Conservation (phyloP, 768 basidiomycete genomes). For the Lactifluus volemus region DNA sequence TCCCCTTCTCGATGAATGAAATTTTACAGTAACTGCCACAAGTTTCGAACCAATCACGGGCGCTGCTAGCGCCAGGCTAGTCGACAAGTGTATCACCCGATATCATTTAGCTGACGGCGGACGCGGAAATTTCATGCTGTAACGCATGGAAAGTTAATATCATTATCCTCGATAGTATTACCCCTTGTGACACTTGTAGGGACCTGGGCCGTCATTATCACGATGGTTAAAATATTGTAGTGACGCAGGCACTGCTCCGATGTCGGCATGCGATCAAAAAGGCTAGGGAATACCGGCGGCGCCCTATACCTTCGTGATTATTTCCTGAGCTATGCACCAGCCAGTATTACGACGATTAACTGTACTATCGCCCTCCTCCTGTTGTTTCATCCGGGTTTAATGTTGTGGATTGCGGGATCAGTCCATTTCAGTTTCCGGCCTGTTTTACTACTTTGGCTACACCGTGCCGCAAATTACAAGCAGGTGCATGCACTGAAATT, state of each 20-base stretch:
- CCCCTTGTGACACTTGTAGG: neutral
- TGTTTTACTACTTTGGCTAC: too few relatives aligned
- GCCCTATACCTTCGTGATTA: neutral
- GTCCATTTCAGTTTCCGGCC: too few relatives aligned
- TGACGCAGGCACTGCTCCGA: neutral
- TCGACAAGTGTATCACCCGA: neutral
- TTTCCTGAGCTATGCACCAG: neutral
- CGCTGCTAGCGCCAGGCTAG: neutral
- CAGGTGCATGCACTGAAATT: too few relatives aligned
- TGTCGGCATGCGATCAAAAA: neutral
- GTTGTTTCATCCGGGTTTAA: too few relatives aligned
- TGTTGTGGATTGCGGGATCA: too few relatives aligned
- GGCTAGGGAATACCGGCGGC: neutral
- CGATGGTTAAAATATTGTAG: neutral
- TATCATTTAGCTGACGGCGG: neutral
- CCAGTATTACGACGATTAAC: neutral
- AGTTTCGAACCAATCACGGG: neutral
- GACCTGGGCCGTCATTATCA: too few relatives aligned
- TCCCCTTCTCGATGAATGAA: neutral
- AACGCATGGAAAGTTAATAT: too few relatives aligned
- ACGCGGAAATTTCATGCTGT: neutral
- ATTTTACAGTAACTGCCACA: neutral
- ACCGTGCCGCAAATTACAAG: too few relatives aligned
- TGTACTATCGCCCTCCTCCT: neutral
- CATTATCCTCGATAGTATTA: too few relatives aligned